phyloP scores from a whole-genome alignment of 345 rosid species.

The Populus alba region DNA sequence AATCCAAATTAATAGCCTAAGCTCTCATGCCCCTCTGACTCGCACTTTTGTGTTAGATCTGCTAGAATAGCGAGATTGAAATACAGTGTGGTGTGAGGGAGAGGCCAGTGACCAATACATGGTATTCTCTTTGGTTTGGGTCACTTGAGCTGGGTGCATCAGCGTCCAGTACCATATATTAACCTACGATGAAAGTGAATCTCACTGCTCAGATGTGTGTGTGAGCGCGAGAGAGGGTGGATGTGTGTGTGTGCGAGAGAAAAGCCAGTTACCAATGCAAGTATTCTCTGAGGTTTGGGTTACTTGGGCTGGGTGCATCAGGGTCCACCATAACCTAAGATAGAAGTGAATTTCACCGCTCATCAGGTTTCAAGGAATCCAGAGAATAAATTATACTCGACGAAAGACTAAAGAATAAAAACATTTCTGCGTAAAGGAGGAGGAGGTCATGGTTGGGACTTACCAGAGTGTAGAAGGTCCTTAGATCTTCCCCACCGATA shows the following conservation, averaged over 20 bases:
- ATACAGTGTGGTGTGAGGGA: neutral
- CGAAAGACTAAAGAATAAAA: too few species aligned
- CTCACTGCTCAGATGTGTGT: too few species aligned
- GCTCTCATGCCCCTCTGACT: too few species aligned
- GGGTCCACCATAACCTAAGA: constrained; percentile 73
- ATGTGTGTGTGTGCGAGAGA: neutral
- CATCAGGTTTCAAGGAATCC: neutral
- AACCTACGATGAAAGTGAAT: constrained; percentile 24
- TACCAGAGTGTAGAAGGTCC: constrained; percentile 71
- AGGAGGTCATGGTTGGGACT: neutral
- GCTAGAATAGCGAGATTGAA: neutral
- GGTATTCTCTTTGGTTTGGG: constrained; percentile 54
- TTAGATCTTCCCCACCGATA: constrained; percentile 60
- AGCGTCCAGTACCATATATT: constrained; percentile 54
- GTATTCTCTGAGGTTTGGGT: constrained; percentile 58
- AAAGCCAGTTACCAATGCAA: constrained; percentile 52
- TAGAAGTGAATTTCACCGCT: neutral
- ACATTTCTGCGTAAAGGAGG: neutral
- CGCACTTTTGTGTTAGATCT: neutral
- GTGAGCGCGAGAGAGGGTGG: too few species aligned
- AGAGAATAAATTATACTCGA: neutral
- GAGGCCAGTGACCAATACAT: constrained; percentile 46
- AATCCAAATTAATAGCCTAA: too few species aligned
- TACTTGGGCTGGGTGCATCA: constrained; percentile 75
- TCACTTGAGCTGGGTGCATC: constrained; percentile 78